Base-by-base conservation (phyloP, 176 grass and related monocot species). In the Lolium perenne region DNA sequence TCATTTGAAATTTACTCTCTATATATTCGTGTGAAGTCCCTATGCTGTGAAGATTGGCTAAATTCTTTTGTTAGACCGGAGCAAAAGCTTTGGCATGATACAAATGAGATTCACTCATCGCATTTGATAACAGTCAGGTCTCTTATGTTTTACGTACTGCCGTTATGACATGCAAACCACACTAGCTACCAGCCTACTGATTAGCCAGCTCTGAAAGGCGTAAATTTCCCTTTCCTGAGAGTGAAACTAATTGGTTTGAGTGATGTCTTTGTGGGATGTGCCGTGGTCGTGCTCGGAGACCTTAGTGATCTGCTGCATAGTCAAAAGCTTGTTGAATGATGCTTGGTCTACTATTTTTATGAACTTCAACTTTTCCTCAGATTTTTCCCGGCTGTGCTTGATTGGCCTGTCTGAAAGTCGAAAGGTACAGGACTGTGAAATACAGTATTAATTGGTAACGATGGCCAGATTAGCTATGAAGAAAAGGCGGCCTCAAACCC, bases 251-350 rank as follows among this genome's bases (percentile, higher is more conserved):
- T 43, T 69, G 71, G 26, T 82, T 78, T 71, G 10, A 14, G 16
- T 21, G 35, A 21, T 54, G 49, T 35, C 71, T 63, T 90, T 54
- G 54, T 64, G 65, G 65, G 78, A 55, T 22, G 54, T 69, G 22
- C 32, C 32, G 32, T 35, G 32, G 32, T 35, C 32, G 32, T 35
- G 32, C 62, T 29, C 35, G 43, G 47, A 38, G 45, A 56, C 59
- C 59, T 18, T 40, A 35, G 32, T 35, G 61, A 25, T 49, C 18
- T 13, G 68, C 54, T 81, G 76, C 47, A 57, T 80, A 80, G 73
- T 64, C 80, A 72, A 90, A 83, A 78, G 84, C 55, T 83, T 54
- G 53, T 51, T 79, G 79, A 78, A 79, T 12, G 45, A 40, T 83
- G 64, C 45, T 73, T 78, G 61, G 43, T 72, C 38, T 90, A 43